Percentiles rank a stretch among this genome's conserved stretches.
Evolutionary conservation across 2,329 filamentous ascomycete genomes (phyloP).

Genomic region (Colletotrichum euphorbiae): DNA sequence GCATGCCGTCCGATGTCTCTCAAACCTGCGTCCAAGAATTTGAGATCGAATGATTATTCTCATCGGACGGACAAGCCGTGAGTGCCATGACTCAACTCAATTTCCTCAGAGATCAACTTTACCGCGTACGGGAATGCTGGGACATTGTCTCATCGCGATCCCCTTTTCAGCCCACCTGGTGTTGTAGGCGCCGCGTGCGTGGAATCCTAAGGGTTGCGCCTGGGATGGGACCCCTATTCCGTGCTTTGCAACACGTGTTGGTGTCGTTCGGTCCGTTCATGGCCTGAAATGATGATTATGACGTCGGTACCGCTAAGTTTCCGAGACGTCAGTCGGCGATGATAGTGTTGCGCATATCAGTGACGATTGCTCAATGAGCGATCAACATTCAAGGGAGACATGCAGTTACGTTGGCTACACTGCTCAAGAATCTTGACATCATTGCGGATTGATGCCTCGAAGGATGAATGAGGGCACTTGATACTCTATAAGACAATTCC

Average conservation of each 20-base stretch:
- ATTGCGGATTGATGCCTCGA: too few relatives aligned
- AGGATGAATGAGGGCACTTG: too few relatives aligned
- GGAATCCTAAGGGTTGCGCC: constrained; percentile 18
- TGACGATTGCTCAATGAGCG: neutral
- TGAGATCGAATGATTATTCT: constrained; percentile 12
- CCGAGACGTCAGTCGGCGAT: neutral
- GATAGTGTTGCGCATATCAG: neutral
- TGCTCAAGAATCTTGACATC: too few relatives aligned
- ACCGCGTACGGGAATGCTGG: constrained; percentile 30
- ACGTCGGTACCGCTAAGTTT: neutral
- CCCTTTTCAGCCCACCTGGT: neutral
- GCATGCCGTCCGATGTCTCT: neutral
- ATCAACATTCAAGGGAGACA: neutral
- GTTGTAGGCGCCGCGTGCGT: neutral
- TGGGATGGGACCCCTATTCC: neutral
- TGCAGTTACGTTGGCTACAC: too few relatives aligned
- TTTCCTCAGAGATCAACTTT: constrained; percentile 24
- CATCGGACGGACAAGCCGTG: neutral
- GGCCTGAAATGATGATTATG: neutral
- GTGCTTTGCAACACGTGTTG: constrained; percentile 7
- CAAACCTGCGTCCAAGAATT: constrained; percentile 4
- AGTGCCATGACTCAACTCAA: constrained; percentile 26
- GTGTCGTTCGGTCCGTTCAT: neutral
- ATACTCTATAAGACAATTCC: too few relatives aligned
- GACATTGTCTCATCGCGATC: constrained; percentile 21